A percentile compares a stretch with the other conserved stretches of the same genome.
Evolutionary conservation across 2,329 filamentous ascomycete genomes (phyloP).

Genomic region (Scedosporium minutisporum): DNA sequence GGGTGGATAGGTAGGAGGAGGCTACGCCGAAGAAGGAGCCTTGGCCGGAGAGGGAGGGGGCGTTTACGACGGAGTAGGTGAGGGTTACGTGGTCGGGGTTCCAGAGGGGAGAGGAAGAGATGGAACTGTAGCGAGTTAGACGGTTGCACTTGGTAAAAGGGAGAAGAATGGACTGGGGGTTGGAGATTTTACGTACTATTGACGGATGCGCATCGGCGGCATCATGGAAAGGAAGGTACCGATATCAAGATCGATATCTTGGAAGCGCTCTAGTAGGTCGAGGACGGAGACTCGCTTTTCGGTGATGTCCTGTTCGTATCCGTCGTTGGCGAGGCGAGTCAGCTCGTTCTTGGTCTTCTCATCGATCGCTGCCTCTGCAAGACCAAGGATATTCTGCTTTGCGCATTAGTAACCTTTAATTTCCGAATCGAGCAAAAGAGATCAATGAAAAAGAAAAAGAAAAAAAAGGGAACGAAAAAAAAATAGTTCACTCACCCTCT

Average conservation of each 20-base stretch:
- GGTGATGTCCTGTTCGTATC: conserved; percentile 37
- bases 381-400: conserved; percentile 24
- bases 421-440: neutral
- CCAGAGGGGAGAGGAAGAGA: conserved; percentile 62
- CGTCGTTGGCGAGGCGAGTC: conserved; percentile 32
- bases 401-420: neutral
- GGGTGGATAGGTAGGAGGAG: conserved; percentile 47
- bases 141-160: conserved; percentile 15
- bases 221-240: conserved; percentile 61
- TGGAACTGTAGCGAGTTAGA: conserved; percentile 35
- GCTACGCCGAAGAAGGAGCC: conserved; percentile 49
- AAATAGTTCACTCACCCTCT: conserved; percentile 36
- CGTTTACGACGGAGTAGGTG: conserved; percentile 58
- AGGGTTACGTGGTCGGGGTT: conserved; percentile 49
- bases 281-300: conserved; percentile 54
- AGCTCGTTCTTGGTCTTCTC: conserved; percentile 33
- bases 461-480: neutral
- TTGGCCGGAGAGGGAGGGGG: conserved; percentile 39
- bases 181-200: conserved; percentile 37
- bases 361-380: conserved; percentile 40
- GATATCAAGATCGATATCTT: conserved; percentile 50
- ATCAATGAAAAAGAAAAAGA: neutral
- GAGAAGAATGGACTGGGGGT: conserved; percentile 21
- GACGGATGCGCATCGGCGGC: conserved; percentile 67
- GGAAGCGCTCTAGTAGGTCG: conserved; percentile 59